Evolutionary conservation across 2,329 filamentous ascomycete genomes (phyloP).

Genomic region (Ilyonectria sp.): DNA sequence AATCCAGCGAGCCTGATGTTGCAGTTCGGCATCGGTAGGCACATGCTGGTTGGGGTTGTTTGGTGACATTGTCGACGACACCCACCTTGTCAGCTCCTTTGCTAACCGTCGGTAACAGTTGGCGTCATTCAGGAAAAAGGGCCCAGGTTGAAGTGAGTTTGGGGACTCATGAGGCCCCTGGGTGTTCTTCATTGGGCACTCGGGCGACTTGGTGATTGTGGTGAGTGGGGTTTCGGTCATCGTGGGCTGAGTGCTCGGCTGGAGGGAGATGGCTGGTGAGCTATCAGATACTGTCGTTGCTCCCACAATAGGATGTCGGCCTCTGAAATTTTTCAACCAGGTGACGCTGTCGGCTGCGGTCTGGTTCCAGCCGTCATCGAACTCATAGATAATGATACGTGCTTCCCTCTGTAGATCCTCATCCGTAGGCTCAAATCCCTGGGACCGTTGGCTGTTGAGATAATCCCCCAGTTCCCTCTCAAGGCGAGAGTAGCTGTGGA

Average conservation of each 20-base stretch:
- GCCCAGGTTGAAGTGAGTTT: conserved; percentile 37
- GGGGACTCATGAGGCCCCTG: conserved; percentile 20
- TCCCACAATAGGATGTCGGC: conserved; percentile 56
- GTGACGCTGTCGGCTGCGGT: conserved; percentile 70
- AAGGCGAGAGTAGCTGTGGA: conserved; percentile 71
- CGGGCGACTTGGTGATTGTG: conserved; percentile 33
- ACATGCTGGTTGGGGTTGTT: conserved; percentile 73
- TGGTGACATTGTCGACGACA: conserved; percentile 67
- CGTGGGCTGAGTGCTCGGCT: conserved; percentile 38
- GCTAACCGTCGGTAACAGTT: conserved; percentile 73
- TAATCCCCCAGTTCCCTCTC: conserved; percentile 71
- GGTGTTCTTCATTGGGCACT: conserved; percentile 29
- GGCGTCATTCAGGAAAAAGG: conserved; percentile 70
- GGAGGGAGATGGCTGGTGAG: conserved; percentile 45
- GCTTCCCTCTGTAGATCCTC: conserved; percentile 70
- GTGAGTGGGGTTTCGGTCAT: conserved; percentile 33
- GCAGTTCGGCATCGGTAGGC: conserved; percentile 74
- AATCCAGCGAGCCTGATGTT: conserved; percentile 75
- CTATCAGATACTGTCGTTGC: conserved; percentile 31
- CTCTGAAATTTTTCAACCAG: conserved; percentile 69
- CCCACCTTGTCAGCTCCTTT: conserved; percentile 68
- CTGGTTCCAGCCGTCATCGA: conserved; percentile 75
- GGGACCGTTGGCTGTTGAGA: conserved; percentile 59
- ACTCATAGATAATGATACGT: conserved; percentile 74
- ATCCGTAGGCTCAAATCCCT: conserved; percentile 66